Conservation (phyloP, 306 rosid species). For the Inga oerstediana region DNA sequence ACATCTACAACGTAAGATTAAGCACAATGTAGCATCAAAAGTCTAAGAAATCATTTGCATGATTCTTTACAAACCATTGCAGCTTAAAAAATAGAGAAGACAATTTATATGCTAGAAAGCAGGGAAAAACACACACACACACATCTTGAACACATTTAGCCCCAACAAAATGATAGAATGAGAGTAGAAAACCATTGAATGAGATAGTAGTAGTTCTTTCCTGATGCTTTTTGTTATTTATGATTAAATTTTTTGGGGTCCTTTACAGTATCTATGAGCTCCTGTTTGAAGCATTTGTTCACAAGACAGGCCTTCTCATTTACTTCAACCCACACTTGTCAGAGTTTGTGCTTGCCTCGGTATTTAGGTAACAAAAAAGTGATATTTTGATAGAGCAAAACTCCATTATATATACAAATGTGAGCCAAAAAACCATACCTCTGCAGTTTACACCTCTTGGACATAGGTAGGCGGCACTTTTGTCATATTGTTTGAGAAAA, state of each 20-base stretch:
- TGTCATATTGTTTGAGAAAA: conserved; percentile 92
- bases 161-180: neutral
- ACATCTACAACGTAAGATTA: too few relatives aligned
- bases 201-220: neutral
- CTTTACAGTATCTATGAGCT: neutral
- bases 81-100: conserved; percentile 11
- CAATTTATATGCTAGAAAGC: neutral
- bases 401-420: conserved; percentile 28
- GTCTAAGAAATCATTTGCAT: too few relatives aligned
- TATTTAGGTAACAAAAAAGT: conserved; percentile 1
- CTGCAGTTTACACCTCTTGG: conserved; percentile 88
- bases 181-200: neutral
- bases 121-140: neutral
- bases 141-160: neutral
- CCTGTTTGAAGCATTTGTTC: conserved; percentile 2
- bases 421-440: conserved; percentile 58
- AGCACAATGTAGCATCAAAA: too few relatives aligned
- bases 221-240: neutral
- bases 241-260: conserved; percentile 4
- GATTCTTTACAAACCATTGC: conserved; percentile 8
- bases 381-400: conserved; percentile 24
- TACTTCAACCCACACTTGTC: conserved; percentile 16
- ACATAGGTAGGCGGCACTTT: conserved; percentile 96
- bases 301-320: neutral
- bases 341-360: neutral